Base-by-base conservation (phyloP, 495 filamentous ascomycete species). In the Penicillium samsonianum region DNA sequence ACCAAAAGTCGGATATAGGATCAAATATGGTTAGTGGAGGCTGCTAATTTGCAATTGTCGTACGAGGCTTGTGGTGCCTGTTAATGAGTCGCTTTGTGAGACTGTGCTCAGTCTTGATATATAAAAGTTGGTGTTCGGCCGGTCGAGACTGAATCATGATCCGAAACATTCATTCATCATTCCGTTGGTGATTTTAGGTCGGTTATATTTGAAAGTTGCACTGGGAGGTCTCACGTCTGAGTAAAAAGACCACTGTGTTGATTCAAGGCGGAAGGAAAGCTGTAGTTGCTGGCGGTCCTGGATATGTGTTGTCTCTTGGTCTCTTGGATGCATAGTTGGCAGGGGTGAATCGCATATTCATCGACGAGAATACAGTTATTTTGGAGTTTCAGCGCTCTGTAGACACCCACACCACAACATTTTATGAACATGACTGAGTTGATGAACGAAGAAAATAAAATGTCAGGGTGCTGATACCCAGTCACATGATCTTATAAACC, bases 121-220 rank as follows among this genome's bases (percentile, higher is more conserved):
- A 53, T 30, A 14, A 28, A 19, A 31, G n/a, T 42, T 52, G 23
- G n/a, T 9, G 47, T 50, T 20, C 10, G 19, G 38, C 38, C 23
- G n/a, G n/a, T 46, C 19, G 42, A 19, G 28, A n/a, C 30, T 23
- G 16, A 4, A 5, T 16, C 52, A 45, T 45, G 43, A 23, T 10
- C 53, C 41, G 53, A 55, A 44, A 55, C 53, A 55, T 46, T 16
- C n/a, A 28, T 26, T 28, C 16, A 19, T 28, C 22, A 11, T 48
- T 19, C 33, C 22, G 35, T 23, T 28, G 16, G 35, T 28, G 4
- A 35, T 7, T 35, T 20, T 1, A 7, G 4, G 16, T 47, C 33
- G 16, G 53, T 47, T 22, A 3, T 37, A 22, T 55, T 55, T 19
- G 33, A 37, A 55, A 55, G 20, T 35, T 11, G 3, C 5, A 25